Conservation (phyloP, 2,329 filamentous ascomycete genomes). For the Monosporascus sp. region DNA sequence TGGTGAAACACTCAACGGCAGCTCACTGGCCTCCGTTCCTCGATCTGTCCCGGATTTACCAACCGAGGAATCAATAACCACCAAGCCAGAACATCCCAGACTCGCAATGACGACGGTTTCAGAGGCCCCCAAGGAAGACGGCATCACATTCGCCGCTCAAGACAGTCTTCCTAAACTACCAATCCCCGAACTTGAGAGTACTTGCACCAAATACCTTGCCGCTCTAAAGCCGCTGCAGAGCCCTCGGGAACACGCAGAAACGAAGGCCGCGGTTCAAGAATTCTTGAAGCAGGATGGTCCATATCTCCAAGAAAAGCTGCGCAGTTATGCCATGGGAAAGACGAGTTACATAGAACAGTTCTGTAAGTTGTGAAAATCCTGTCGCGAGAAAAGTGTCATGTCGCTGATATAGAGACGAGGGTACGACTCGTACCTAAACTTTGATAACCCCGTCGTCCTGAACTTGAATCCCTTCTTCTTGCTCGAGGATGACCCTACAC, state of each 20-base stretch:
- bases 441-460: conserved; percentile 92
- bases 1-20: conserved; percentile 59
- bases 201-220: conserved; percentile 73
- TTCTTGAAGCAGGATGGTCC: conserved; percentile 80
- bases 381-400: not conserved
- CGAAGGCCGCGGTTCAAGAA: conserved; percentile 71
- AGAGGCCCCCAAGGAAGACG: conserved; percentile 53
- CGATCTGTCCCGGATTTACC: conserved; percentile 33
- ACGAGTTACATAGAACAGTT: conserved; percentile 99
- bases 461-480: conserved; percentile 98
- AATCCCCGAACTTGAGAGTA: conserved; percentile 79
- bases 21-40: conserved; percentile 32
- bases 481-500: conserved; percentile 93
- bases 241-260: conserved; percentile 76
- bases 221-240: conserved; percentile 78
- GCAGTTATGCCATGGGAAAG: conserved; percentile 83
- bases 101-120: conserved; percentile 26
- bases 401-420: conserved; percentile 44
- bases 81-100: conserved; percentile 26
- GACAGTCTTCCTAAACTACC: conserved; percentile 87
- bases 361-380: conserved; percentile 55
- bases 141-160: conserved; percentile 85
- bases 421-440: conserved; percentile 99
- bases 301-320: conserved; percentile 80
- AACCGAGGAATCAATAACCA: conserved; percentile 19